Evolutionary conservation across 345 rosid genomes (phyloP), one percentile per base, ranked within the genome.

Genomic region (Salix arbutifolia): DNA sequence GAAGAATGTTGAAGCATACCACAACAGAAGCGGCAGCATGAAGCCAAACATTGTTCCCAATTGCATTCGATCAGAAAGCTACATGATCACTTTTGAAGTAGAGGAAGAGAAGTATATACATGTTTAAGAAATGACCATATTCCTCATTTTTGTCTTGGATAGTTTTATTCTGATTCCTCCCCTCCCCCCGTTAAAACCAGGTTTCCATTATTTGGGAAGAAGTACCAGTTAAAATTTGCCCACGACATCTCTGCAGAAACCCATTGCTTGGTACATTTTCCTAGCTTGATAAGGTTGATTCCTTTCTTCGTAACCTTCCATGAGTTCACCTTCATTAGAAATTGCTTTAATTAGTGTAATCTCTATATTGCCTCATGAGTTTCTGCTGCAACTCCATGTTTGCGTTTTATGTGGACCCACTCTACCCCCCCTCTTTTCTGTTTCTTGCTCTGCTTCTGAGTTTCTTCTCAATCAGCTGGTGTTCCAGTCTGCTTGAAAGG

Each of bases 1-100:
- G 88, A 93, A 96, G 85, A 93, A 96, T 81, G 97, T 93, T 1
- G 98, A 96, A 90, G 97, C 98, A 70, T 92, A 90, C 87, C 99
- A 91, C 85, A 93, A 93, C 76, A 91, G 88, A 85, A 89, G 93
- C 66, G 74, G 90, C 77, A 83, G 91, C 80, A 87, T 91, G 84
- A 96, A 96, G 89, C 94, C 88, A 17, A 90, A 91, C 79, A 87
- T 88, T 60, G 93, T 96, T 77, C 98, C 99, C 37, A 96, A 91
- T 87, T 93, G 94, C 84, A 91, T 96, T 78, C 90, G 97, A 31
- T 90, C 99, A 16, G 99, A 96, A 81, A 90, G 87, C 87, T 93
- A 93, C 87, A 80, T 91, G 92, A 96, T 93, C 85, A 89, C 93
- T 74, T 96, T 96, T 52, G 98, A 93, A 89, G 83, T 92, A 23